phyloP scores from a whole-genome alignment of 1,139 yeast species.

The Sugiyamaella novakii region DNA sequence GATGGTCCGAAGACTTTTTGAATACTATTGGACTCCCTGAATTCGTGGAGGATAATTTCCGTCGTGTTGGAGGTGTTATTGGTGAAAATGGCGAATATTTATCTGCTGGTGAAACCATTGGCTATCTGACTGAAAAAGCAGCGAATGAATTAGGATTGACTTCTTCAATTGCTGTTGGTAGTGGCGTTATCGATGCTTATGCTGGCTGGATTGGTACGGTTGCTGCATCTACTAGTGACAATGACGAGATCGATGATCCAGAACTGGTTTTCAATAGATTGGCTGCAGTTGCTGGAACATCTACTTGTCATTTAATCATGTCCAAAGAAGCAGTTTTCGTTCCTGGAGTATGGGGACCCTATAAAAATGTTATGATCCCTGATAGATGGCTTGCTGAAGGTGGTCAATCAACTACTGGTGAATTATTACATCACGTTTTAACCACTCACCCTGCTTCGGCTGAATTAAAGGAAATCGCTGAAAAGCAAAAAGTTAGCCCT shows the following conservation, averaged over 20 bases:
- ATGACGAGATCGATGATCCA: constrained; percentile 45
- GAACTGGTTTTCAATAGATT: constrained; percentile 72
- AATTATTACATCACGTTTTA: constrained; percentile 85
- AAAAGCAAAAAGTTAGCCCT: constrained; percentile 66
- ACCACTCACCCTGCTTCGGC: constrained; percentile 85
- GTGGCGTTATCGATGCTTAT: constrained; percentile 96
- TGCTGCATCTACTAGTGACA: constrained; percentile 67
- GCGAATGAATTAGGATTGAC: constrained; percentile 88
- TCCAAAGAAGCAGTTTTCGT: constrained; percentile 86
- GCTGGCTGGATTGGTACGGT: constrained; percentile 99
- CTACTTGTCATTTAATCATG: constrained; percentile 93
- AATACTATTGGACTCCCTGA: constrained; percentile 69
- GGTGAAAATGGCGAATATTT: constrained; percentile 70
- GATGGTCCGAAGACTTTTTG: constrained; percentile 87
- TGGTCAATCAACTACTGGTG: constrained; percentile 97
- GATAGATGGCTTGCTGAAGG: constrained; percentile 98
- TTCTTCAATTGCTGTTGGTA: constrained; percentile 79
- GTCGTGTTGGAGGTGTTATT: constrained; percentile 79
- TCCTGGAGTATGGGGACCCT: constrained; percentile 98
- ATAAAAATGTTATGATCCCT: constrained; percentile 85
- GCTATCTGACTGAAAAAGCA: constrained; percentile 62
- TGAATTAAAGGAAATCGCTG: constrained; percentile 62
- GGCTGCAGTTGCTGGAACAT: constrained; percentile 98
- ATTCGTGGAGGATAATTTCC: constrained; percentile 72
- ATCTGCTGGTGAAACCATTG: constrained; percentile 88